Percentiles rank a stretch among this genome's conserved stretches.
Evolutionary conservation across 306 rosid species (phyloP).

Genomic region (Castanea mollissima): DNA sequence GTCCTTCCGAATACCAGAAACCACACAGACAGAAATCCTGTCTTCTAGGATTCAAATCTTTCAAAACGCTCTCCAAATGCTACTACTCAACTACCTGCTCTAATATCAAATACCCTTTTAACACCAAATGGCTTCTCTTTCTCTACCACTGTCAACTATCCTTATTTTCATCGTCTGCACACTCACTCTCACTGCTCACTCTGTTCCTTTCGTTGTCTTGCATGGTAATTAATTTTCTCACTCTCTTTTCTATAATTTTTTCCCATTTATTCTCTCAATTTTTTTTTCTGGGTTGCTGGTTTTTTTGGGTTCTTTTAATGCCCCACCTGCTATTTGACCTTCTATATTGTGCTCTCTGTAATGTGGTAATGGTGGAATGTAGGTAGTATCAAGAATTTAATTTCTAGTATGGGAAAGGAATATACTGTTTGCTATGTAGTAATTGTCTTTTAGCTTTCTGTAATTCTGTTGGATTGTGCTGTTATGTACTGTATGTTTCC

Average conservation of each 20-base stretch:
- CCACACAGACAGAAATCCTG: neutral
- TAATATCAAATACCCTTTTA: neutral
- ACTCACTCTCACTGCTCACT: constrained; percentile 23
- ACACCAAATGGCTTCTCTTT: constrained; percentile 31
- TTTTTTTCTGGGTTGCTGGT: neutral
- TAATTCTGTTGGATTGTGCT: neutral
- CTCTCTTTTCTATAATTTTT: neutral
- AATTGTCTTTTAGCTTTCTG: neutral
- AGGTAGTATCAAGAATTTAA: neutral
- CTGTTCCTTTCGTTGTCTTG: constrained; percentile 63
- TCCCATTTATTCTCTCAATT: neutral
- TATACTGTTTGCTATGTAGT: neutral
- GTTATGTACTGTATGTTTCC: neutral
- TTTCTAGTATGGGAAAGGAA: neutral
- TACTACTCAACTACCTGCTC: neutral
- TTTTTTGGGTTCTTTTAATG: neutral
- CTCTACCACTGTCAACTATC: constrained; percentile 1
- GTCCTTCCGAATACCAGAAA: neutral
- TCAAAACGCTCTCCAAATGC: neutral
- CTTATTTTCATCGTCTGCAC: constrained; percentile 21
- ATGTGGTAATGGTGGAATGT: neutral
- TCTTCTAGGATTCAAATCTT: neutral
- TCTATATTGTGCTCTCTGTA: neutral
- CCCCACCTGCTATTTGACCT: neutral
- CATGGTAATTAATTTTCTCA: constrained; percentile 36